Percentiles rank a stretch among this genome's conserved stretches.
These are phyloP conservation scores for Austroboletus niveus DNA, from an alignment of 1,284 basidiomycete genomes.

Conservation along the genomic window DNA sequence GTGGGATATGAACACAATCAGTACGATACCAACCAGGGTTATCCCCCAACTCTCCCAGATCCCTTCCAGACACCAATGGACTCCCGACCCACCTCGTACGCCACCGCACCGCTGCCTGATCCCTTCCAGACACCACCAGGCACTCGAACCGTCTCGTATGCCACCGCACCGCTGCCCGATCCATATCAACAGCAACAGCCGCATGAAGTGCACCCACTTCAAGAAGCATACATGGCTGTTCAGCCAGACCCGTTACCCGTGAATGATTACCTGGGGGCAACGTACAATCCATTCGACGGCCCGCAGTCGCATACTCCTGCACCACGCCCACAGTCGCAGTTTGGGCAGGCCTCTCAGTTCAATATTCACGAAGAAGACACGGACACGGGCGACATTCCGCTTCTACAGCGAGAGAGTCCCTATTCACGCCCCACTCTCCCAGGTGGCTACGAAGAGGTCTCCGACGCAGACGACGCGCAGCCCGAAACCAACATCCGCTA, in stretches of 20 bases:
- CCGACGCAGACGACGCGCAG: conserved; percentile 37
- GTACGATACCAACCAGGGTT: conserved; percentile 28
- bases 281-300: conserved; percentile 25
- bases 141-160: conserved; percentile 16
- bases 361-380: conserved; percentile 39
- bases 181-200: conserved; percentile 32
- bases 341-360: conserved; percentile 34
- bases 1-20: conserved; percentile 23
- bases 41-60: conserved; percentile 16
- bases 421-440: conserved; percentile 34
- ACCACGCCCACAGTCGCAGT: conserved; percentile 25
- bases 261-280: conserved; percentile 26
- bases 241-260: conserved; percentile 21
- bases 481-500: conserved; percentile 66
- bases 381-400: conserved; percentile 59
- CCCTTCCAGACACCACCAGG: conserved; percentile 19
- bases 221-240: conserved; percentile 17
- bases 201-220: conserved; percentile 23
- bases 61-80: conserved; percentile 21
- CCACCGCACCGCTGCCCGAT: conserved; percentile 21
- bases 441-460: conserved; percentile 44
- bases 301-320: conserved; percentile 17
- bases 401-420: conserved; percentile 48
- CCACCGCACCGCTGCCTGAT: conserved; percentile 21
- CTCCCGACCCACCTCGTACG: conserved; percentile 17